Evolutionary conservation across 306 rosid species (phyloP).

Genomic region (Parietaria judaica): DNA sequence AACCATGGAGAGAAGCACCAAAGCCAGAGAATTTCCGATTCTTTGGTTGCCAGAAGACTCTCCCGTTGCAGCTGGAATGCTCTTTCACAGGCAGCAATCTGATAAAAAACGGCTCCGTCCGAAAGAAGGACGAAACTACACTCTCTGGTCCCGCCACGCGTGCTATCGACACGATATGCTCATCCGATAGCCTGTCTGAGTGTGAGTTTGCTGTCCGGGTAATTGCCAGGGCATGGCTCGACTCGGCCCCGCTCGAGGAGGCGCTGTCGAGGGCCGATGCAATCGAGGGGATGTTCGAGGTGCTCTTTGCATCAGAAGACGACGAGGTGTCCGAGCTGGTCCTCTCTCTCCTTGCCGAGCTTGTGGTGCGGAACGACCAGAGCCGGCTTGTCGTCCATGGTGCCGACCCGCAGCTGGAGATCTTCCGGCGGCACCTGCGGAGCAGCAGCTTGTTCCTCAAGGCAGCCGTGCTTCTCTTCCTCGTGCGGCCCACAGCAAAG

Average conservation of each 20-base stretch:
- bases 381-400: conserved; percentile 47
- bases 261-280: conserved; percentile 44
- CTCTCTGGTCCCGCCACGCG: conserved; percentile 34
- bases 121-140: conserved; percentile 22
- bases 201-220: conserved; percentile 58
- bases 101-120: conserved; percentile 25
- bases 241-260: conserved; percentile 45
- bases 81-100: conserved; percentile 21
- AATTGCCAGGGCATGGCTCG: conserved; percentile 62
- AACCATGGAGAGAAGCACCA: conserved; percentile 25
- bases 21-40: conserved; percentile 43
- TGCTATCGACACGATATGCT: conserved; percentile 48
- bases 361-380: conserved; percentile 29
- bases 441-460: conserved; percentile 65
- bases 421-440: conserved; percentile 56
- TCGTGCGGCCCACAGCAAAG: conserved; percentile 61
- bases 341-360: conserved; percentile 59
- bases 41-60: conserved; percentile 41
- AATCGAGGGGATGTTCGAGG: conserved; percentile 67
- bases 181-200: conserved; percentile 45
- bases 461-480: conserved; percentile 66
- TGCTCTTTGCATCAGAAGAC: conserved; percentile 55
- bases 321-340: conserved; percentile 68
- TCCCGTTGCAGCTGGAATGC: conserved; percentile 30
- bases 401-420: conserved; percentile 69